Evolutionary conservation across 2,329 filamentous ascomycete species (phyloP).

Genomic region (Tolypocladium guangdongense): DNA sequence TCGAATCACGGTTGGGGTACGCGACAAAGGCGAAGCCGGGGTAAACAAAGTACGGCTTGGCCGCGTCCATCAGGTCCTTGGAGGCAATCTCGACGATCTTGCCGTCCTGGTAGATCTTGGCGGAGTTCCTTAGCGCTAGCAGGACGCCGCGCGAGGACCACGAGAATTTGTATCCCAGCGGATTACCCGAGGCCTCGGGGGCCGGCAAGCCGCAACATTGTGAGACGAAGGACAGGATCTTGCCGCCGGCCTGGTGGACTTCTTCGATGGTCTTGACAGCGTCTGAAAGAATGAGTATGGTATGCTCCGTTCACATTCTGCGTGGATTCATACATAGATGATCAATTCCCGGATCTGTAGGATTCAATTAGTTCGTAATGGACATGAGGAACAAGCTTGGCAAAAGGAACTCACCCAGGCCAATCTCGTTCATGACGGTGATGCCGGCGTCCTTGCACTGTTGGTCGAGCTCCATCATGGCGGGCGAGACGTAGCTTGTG

Average conservation of each 20-base stretch:
- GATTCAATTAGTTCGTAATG: neutral
- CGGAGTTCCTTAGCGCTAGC: conserved; percentile 76
- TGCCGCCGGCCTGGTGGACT: conserved; percentile 80
- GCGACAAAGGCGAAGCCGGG: conserved; percentile 78
- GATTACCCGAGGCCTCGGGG: conserved; percentile 71
- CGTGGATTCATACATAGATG: conserved; percentile 33
- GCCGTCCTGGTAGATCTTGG: conserved; percentile 72
- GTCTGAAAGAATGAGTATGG: conserved; percentile 34
- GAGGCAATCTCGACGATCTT: conserved; percentile 53
- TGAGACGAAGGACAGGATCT: conserved; percentile 69
- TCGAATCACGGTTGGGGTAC: conserved; percentile 89
- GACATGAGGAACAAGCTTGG: no score
- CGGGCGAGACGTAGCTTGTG: conserved; percentile 84
- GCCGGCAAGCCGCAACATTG: conserved; percentile 76
- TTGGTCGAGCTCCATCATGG: conserved; percentile 81
- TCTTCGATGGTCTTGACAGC: conserved; percentile 81
- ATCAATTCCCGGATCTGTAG: conserved; percentile 56
- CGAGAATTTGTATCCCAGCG: conserved; percentile 82
- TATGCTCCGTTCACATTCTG: neutral
- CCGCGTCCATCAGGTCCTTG: conserved; percentile 69
- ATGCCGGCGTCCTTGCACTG: conserved; percentile 82
- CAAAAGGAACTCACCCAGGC: conserved; percentile 27
- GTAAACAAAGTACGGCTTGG: conserved; percentile 87
- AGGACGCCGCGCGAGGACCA: conserved; percentile 75
- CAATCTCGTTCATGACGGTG: conserved; percentile 97